phyloP scores from a whole-genome alignment of 495 filamentous ascomycete species.

The Neurospora discreta region DNA sequence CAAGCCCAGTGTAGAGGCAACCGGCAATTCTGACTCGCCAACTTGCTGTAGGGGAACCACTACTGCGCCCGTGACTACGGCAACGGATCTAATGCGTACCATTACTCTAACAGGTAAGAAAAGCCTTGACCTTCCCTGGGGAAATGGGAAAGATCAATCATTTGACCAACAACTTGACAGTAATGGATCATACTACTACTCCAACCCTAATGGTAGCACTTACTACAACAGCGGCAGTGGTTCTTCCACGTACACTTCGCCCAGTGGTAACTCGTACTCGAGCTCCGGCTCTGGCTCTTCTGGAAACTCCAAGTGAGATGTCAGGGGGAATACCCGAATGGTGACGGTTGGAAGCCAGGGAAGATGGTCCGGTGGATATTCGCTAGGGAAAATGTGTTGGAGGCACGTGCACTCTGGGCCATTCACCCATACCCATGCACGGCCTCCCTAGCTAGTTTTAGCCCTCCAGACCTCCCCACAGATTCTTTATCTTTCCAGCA shows the following conservation, averaged over 20 bases:
- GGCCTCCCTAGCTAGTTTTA: no score
- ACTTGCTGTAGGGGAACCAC: slow-evolving; percentile 36
- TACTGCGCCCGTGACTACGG: slow-evolving; percentile 19
- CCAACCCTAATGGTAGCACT: slow-evolving; percentile 40
- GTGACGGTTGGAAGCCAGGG: background rate
- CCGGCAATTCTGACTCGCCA: background rate
- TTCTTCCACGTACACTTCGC: slow-evolving; percentile 30
- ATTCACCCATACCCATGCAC: no score
- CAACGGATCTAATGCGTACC: slow-evolving; percentile 7
- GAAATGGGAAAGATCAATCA: background rate
- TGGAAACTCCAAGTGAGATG: background rate
- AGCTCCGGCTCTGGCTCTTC: slow-evolving; percentile 4
- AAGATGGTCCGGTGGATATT: background rate
- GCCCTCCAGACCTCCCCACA: no score
- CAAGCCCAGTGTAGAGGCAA: background rate
- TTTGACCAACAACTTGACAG: slow-evolving; percentile 9
- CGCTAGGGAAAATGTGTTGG: no score
- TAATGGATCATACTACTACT: slow-evolving; percentile 50
- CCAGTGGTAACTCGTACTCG: slow-evolving; percentile 18
- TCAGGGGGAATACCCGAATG: background rate
- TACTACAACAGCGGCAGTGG: slow-evolving; percentile 37
- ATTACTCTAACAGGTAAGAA: slow-evolving; percentile 4
- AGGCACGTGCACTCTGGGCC: no score
- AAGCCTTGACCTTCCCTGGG: background rate
- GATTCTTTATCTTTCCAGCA: no score